Evolutionary conservation across 2,329 filamentous ascomycete genomes (phyloP).

Genomic region (Pezicula neosporulosa): DNA sequence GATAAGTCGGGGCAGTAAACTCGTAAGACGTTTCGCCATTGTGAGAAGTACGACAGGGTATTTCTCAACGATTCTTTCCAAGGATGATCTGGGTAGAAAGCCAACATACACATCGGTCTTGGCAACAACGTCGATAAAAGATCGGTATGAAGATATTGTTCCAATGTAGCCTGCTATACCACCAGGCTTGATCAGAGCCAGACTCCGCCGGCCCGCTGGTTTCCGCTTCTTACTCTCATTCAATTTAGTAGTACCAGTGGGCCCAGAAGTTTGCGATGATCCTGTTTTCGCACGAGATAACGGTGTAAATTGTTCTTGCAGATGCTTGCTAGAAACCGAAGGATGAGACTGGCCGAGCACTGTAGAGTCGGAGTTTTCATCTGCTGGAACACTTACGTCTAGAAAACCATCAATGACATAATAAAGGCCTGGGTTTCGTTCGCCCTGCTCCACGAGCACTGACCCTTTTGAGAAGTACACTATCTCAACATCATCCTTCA

Average conservation of each 20-base stretch:
- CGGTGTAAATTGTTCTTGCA: constrained; percentile 37
- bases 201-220: constrained; percentile 58
- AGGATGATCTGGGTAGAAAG: constrained; percentile 78
- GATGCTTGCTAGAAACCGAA: constrained; percentile 14
- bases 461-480: constrained; percentile 96
- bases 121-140: constrained; percentile 93
- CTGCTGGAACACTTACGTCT: constrained; percentile 81
- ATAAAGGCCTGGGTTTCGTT: constrained; percentile 93
- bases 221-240: constrained; percentile 36
- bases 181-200: constrained; percentile 91
- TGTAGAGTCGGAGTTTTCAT: constrained; percentile 31
- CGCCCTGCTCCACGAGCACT: constrained; percentile 91
- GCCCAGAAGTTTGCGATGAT: constrained; percentile 30
- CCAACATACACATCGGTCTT: constrained; percentile 99
- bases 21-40: constrained; percentile 92
- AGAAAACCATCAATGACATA: constrained; percentile 97
- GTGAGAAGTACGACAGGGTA: constrained; percentile 92
- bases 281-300: constrained; percentile 40
- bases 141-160: constrained; percentile 90
- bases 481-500: constrained; percentile 91
- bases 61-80: constrained; percentile 89
- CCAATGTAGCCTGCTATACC: constrained; percentile 93
- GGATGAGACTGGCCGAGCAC: constrained; percentile 24
- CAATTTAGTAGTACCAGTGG: constrained; percentile 18
- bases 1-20: constrained; percentile 81